Evolutionary conservation across 2,329 filamentous ascomycete species (phyloP).

Genomic region (Herpotrichia juniperi): DNA sequence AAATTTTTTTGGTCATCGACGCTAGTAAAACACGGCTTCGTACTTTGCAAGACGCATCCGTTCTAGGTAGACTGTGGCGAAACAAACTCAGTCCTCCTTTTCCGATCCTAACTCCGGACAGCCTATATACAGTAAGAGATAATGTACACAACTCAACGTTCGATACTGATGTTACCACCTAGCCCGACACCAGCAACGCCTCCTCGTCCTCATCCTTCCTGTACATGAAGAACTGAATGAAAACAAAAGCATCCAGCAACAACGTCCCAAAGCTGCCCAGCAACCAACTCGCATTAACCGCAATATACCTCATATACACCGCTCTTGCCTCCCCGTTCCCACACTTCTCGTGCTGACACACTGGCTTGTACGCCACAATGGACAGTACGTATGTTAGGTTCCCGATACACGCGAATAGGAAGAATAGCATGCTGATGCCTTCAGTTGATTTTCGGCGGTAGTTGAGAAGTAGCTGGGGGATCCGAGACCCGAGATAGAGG

Average conservation of each 20-base stretch:
- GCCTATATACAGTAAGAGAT: too few relatives aligned
- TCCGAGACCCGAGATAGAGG: conserved; percentile 85
- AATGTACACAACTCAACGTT: too few relatives aligned
- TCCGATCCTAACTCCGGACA: too few relatives aligned
- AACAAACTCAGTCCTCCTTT: too few relatives aligned
- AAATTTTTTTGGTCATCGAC: too few relatives aligned
- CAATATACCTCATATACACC: conserved; percentile 80
- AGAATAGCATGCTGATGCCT: conserved; percentile 92
- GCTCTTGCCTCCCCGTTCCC: conserved; percentile 65
- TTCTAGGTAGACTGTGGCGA: too few relatives aligned
- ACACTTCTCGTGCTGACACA: conserved; percentile 64
- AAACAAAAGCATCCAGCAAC: conserved; percentile 82
- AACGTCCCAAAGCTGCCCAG: conserved; percentile 88
- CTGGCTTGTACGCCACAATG: conserved; percentile 87
- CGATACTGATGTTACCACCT: background rate
- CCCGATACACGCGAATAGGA: conserved; percentile 93
- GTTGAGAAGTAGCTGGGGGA: conserved; percentile 92
- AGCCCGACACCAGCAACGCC: background rate
- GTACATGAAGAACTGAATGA: conserved; percentile 92
- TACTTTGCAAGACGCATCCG: too few relatives aligned
- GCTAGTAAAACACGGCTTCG: too few relatives aligned
- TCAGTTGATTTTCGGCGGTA: conserved; percentile 92
- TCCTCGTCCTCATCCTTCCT: conserved; percentile 52
- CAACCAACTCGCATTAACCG: conserved; percentile 91
- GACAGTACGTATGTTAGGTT: conserved; percentile 93